These are phyloP conservation scores for Solanum tacnaense DNA, from an alignment of 257 asterid genomes.

Conservation along the genomic window DNA sequence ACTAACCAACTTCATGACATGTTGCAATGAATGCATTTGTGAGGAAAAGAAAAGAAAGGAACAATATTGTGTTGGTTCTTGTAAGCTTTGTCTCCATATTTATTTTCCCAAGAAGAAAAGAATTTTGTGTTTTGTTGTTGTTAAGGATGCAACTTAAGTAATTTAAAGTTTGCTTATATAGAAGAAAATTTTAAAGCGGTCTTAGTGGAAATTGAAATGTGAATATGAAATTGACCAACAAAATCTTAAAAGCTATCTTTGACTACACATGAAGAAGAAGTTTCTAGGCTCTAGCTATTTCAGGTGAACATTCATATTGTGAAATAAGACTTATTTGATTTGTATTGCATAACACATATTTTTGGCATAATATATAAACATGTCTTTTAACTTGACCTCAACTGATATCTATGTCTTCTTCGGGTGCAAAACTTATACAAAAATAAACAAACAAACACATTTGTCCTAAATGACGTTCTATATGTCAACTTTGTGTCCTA, in stretches of 20 bases:
- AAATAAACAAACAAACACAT: no score
- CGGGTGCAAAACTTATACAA: no score
- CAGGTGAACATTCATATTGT: neutral
- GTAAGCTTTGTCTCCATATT: constrained; percentile 1
- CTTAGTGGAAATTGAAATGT: neutral
- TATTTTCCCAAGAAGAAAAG: neutral
- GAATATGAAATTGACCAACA: neutral
- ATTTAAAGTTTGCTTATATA: neutral
- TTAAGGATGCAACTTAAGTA: neutral
- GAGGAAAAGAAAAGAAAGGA: constrained; percentile 17
- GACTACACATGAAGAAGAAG: neutral
- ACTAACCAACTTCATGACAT: constrained; percentile 49
- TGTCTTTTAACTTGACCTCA: no score
- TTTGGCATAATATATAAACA: neutral
- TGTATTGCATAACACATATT: neutral
- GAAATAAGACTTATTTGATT: neutral
- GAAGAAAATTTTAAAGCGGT: neutral
- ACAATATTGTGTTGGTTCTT: neutral
- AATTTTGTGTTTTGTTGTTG: neutral
- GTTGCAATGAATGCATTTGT: constrained; percentile 9
- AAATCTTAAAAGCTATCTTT: neutral
- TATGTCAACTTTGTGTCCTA: no score
- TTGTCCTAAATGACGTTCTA: no score
- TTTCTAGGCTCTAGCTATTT: neutral
- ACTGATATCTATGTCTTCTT: no score